Evolutionary conservation across 164 flowering plant species (phyloP), one percentile per base, ranked within the genome.

Genomic region (Chimonanthus salicifolius): DNA sequence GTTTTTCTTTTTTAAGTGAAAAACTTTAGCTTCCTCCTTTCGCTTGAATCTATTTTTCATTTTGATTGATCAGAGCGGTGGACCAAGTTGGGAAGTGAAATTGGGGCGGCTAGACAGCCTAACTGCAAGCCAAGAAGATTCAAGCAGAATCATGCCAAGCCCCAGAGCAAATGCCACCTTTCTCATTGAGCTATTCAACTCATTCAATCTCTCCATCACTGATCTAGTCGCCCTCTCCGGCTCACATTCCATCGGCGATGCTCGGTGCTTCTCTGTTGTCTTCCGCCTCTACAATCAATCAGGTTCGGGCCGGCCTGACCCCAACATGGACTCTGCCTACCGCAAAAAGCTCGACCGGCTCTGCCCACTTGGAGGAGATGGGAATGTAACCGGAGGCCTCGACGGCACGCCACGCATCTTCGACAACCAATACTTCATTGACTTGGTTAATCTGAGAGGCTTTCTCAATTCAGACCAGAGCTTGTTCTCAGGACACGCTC

Each of bases 181-280:
- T 21, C 89, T 92, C 49, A 82, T 90, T 4, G 77, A 84, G 48
- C 90, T 95, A 51, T 95, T 92, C 80, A 45, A n/a, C 49, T 66
- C 58, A 71, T 93, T 76, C 81, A 77, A 88, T 64, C 92, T 95
- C 64, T 85, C 97, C 2, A 79, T 86, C 51, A 77, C 86, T 71
- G 94, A 93, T 75, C 80, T 93, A 7, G 98, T 93, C 5, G 93
- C 98, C 62, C 93, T 95, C 46, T 95, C 99, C 0, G 98, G 99
- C 2, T 89, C 97, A 9, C 99, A 93, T 77, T 85, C 96, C 18
- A 89, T 95, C 13, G 99, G 99, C 73, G 75, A 89, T 18, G 99
- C 80, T 11, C 79, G 97, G 47, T 95, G 98, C 78, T 91, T 91
- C 70, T 95, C 98, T 13, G 80, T 95, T 45, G 79, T 93, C 74